These are phyloP conservation scores for Trifolium pratense DNA, from an alignment of 306 rosid species.

Conservation along the genomic window DNA sequence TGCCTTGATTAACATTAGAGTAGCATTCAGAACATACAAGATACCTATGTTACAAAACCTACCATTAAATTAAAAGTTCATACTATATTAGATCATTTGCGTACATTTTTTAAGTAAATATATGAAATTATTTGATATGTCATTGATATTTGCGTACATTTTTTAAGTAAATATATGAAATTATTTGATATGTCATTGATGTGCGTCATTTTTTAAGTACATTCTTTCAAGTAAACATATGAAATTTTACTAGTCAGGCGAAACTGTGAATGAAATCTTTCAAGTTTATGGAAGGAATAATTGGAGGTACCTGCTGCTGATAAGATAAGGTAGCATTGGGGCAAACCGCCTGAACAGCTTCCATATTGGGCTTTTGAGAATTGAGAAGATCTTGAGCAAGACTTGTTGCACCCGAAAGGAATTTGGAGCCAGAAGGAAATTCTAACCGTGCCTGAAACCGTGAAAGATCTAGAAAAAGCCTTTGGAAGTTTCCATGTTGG, in stretches of 20 bases:
- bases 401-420: conserved; percentile 70
- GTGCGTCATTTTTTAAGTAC: no score
- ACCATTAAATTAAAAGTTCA: no score
- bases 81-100: no score
- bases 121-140: no score
- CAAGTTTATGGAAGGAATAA: conserved; percentile 38
- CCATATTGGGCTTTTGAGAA: conserved; percentile 63
- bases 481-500: conserved; percentile 83
- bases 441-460: conserved; percentile 78
- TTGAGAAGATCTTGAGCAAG: conserved; percentile 69
- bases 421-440: conserved; percentile 78
- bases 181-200: no score
- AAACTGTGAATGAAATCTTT: conserved; percentile 8
- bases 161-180: no score
- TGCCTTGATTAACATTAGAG: conserved; percentile 15
- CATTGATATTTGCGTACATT: no score
- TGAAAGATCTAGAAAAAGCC: conserved; percentile 71
- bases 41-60: no score
- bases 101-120: no score
- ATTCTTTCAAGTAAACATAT: no score
- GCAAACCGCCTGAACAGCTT: conserved; percentile 65
- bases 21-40: conserved; percentile 6
- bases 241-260: conserved; percentile 29
- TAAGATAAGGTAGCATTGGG: conserved; percentile 73
- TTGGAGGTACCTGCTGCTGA: conserved; percentile 88